Conservation (phyloP, 2,329 filamentous ascomycete genomes). For the Kalmusia sp. region DNA sequence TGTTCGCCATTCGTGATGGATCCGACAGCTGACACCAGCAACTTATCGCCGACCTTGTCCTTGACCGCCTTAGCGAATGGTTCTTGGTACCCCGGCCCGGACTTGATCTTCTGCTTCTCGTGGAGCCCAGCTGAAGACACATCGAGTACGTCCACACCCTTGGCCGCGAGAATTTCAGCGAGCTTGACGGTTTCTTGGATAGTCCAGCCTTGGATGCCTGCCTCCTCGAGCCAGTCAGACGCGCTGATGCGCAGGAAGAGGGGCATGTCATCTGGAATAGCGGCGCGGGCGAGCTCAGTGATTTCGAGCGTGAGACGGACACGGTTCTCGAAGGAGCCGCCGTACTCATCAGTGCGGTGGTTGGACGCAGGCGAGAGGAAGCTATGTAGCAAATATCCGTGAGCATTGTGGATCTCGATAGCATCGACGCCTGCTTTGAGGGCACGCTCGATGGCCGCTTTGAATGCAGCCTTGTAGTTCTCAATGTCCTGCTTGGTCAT, state of each 20-base stretch:
- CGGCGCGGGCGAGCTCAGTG: conserved; percentile 66
- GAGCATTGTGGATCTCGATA: conserved; percentile 81
- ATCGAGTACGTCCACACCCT: conserved; percentile 84
- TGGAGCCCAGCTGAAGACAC: conserved; percentile 79
- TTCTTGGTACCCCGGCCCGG: conserved; percentile 74
- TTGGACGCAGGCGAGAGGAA: conserved; percentile 78
- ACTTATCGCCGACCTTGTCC: conserved; percentile 71
- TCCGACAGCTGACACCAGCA: conserved; percentile 79
- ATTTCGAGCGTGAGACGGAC: conserved; percentile 72
- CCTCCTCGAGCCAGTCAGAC: conserved; percentile 76
- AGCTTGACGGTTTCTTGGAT: conserved; percentile 69
- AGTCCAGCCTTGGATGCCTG: conserved; percentile 69
- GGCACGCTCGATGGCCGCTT: conserved; percentile 63
- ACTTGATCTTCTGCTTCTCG: conserved; percentile 64
- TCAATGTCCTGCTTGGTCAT: conserved; percentile 75
- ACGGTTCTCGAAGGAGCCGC: conserved; percentile 75
- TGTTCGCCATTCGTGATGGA: conserved; percentile 72
- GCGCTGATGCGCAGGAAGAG: conserved; percentile 77
- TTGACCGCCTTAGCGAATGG: conserved; percentile 76
- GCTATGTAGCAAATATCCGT: conserved; percentile 76
- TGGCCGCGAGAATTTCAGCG: conserved; percentile 70
- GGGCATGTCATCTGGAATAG: conserved; percentile 72
- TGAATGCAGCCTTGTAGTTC: conserved; percentile 68
- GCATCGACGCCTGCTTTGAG: conserved; percentile 73
- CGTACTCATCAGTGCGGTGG: conserved; percentile 71